A percentile compares a stretch with the other conserved stretches of the same genome.
Evolutionary conservation across 78 protist species (phyloP).

Genomic region (Dictyostelium citrinum): DNA sequence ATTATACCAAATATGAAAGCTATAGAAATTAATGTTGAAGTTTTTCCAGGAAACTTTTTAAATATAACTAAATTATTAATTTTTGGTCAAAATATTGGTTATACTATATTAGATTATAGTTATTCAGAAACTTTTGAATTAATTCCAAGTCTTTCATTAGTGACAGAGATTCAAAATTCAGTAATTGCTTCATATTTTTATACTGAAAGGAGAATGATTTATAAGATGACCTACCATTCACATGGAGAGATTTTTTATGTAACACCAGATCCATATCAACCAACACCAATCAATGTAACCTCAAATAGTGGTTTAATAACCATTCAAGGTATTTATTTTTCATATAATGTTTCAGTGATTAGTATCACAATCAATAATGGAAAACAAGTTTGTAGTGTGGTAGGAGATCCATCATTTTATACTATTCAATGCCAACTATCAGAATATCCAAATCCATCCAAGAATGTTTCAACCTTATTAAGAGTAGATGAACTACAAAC

Average conservation of each 20-base stretch:
- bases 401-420: neutral
- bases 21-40: neutral
- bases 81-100: neutral
- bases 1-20: neutral
- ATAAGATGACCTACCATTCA: neutral
- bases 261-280: neutral
- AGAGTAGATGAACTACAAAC: neutral
- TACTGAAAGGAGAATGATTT: neutral
- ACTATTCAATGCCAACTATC: neutral
- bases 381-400: neutral
- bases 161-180: neutral
- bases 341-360: neutral
- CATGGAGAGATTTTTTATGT: neutral
- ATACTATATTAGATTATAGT: neutral
- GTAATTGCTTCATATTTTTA: neutral
- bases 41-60: neutral
- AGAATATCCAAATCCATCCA: neutral
- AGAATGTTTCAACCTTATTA: neutral
- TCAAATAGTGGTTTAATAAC: neutral
- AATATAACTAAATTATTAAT: neutral
- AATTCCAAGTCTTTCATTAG: neutral
- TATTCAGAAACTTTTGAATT: neutral
- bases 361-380: neutral
- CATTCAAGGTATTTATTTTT: neutral
- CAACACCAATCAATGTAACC: neutral